Evolutionary conservation across 176 grass and related monocot genomes (phyloP), one percentile per base, ranked within the genome.

Genomic region (Zea luxurians): DNA sequence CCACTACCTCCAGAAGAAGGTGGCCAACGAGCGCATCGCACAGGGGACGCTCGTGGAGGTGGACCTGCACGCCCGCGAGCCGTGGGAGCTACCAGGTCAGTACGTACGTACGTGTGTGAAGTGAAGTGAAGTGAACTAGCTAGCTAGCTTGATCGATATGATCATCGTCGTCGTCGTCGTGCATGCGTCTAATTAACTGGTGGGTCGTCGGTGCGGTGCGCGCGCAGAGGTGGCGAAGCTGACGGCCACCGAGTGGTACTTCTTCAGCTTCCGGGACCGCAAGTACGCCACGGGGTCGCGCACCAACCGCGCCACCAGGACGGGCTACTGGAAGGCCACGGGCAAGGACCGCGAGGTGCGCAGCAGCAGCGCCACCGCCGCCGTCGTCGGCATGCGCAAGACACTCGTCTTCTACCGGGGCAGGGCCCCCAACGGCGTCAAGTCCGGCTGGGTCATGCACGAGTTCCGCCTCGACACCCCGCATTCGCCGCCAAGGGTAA

Each of bases 1-100:
- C 85, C 89, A 98, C 81, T 98, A 94, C 72, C 90, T 98, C 66
- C 76, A 87, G 87, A 94, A 94, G 87, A 98, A 98, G 91, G 91
- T 94, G n/a, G 20, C 66, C 79, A 87, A 88, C 77, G 83, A 90
- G 83, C 77, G 83, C 53, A 78, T 77, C 57, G 77, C 78, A 3
- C 88, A 87, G 66, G 91, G 87, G 34, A 98, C 91, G 36, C 84
- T 98, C 37, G 91, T 98, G 10, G 89, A 98, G 57, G 95, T 98
- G 15, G 89, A 94, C 83, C 87, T 98, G 66, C 95, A 98, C 82
- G 74, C 85, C 3, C 83, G 85, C 20, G 95, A 98, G 38, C 95
- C 95, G 53, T 98, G 95, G 95, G 95, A 98, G 78, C 87, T 98
- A 58, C 95, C 95, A 64, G 95, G 95, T 97, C 38, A 27, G 27